Conservation (phyloP, 768 basidiomycete species). For the Kondoa malvinella region DNA sequence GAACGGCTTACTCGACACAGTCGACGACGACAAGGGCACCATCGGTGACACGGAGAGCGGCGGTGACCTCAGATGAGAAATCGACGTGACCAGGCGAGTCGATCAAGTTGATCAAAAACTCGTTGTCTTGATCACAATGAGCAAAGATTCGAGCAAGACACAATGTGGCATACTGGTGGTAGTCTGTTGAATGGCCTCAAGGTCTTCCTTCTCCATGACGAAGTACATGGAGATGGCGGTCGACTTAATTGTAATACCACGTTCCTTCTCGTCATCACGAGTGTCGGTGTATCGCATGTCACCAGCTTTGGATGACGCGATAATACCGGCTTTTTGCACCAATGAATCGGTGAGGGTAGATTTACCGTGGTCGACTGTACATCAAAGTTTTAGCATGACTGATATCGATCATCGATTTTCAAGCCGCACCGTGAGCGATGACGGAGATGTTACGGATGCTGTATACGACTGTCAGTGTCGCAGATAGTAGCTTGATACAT, state of each 20-base stretch:
- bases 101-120: conserved; percentile 99
- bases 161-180: conserved; percentile 49
- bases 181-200: conserved; percentile 76
- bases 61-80: conserved; percentile 99
- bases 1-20: conserved; percentile 51
- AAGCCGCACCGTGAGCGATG: conserved; percentile 37
- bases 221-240: conserved; percentile 99
- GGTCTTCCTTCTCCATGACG: conserved; percentile 76
- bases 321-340: conserved; percentile 98
- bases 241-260: conserved; percentile 99
- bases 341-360: conserved; percentile 97
- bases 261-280: conserved; percentile 93
- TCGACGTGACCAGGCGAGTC: conserved; percentile 99
- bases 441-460: conserved; percentile 38
- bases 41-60: conserved; percentile 97
- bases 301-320: conserved; percentile 82
- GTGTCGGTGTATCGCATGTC: conserved; percentile 87
- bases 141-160: conserved; percentile 14
- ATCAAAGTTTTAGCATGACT: too few relatives aligned
- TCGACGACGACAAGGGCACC: conserved; percentile 99
- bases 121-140: conserved; percentile 41
- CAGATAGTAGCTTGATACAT: background rate
- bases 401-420: too few relatives aligned
- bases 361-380: conserved; percentile 93
- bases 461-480: background rate